These are phyloP conservation scores for Pseudocercospora ulei DNA, from an alignment of 2,329 filamentous ascomycete genomes.

Conservation along the genomic window DNA sequence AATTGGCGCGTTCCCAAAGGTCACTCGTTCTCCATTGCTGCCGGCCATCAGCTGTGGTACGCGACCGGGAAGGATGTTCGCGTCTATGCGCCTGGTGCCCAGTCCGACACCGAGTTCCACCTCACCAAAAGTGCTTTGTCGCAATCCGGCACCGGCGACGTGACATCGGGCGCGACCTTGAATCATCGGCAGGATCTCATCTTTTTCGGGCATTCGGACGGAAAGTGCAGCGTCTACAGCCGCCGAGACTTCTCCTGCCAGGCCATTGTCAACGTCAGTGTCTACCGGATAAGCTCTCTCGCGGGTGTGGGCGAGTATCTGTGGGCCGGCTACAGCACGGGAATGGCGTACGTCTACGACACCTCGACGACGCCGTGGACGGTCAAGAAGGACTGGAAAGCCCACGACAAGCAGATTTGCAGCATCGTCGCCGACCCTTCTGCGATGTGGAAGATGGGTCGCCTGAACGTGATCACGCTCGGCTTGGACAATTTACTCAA, in stretches of 20 bases:
- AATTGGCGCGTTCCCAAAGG: constrained; percentile 69
- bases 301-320: constrained; percentile 70
- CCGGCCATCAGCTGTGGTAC: constrained; percentile 79
- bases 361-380: constrained; percentile 72
- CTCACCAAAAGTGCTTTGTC: constrained; percentile 61
- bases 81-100: constrained; percentile 64
- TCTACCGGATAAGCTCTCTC: constrained; percentile 89
- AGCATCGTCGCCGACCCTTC: constrained; percentile 68
- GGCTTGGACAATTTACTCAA: constrained; percentile 78
- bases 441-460: constrained; percentile 74
- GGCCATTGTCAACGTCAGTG: constrained; percentile 72
- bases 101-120: constrained; percentile 62
- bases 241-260: constrained; percentile 64
- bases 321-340: constrained; percentile 92
- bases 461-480: constrained; percentile 73
- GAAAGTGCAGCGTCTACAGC: constrained; percentile 90
- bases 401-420: constrained; percentile 69
- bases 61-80: constrained; percentile 79
- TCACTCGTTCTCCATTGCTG: constrained; percentile 79
- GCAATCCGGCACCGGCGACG: constrained; percentile 67
- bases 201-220: constrained; percentile 85
- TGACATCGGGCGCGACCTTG: constrained; percentile 72
- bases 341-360: constrained; percentile 89
- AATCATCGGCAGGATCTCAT: constrained; percentile 66
- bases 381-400: constrained; percentile 89